Conservation (phyloP, 192 early-diverging fungal genomes). For the Coemansia sp. region DNA sequence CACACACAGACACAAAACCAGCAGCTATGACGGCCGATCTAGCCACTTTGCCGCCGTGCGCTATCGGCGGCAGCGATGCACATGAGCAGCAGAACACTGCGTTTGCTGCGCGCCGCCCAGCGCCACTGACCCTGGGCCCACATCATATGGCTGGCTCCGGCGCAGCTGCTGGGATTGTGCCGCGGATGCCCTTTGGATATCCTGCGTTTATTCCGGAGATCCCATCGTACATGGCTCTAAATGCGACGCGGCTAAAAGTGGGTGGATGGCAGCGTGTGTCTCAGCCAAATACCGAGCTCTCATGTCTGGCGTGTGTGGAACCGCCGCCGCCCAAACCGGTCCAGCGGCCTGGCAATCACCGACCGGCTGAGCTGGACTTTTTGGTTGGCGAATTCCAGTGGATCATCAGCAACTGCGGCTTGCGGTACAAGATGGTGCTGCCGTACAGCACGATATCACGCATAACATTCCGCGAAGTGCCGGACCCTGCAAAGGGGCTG, state of each 20-base stretch:
- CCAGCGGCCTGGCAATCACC: constrained; percentile 51
- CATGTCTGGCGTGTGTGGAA: constrained; percentile 48
- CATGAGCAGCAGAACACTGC: neutral
- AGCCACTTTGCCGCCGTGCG: neutral
- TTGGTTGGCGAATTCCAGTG: constrained; percentile 54
- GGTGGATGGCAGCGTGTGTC: constrained; percentile 50
- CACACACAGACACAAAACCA: neutral
- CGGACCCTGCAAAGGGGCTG: constrained; percentile 31
- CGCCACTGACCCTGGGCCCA: constrained; percentile 27
- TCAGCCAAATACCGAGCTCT: constrained; percentile 45
- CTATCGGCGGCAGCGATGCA: neutral
- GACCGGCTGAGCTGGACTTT: constrained; percentile 51
- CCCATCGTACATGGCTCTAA: constrained; percentile 50
- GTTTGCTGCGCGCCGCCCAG: constrained; percentile 25
- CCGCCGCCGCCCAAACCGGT: constrained; percentile 49
- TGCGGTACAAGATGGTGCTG: constrained; percentile 53
- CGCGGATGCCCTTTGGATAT: constrained; percentile 18
- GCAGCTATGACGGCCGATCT: constrained; percentile 1
- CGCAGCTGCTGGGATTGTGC: neutral
- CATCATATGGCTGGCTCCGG: constrained; percentile 7
- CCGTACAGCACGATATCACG: constrained; percentile 47
- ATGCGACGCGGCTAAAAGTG: constrained; percentile 37
- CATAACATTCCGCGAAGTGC: constrained; percentile 47
- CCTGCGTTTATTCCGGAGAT: constrained; percentile 34
- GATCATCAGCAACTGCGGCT: constrained; percentile 45